Percentiles rank a stretch among this genome's conserved stretches.
Evolutionary conservation across 352 stramenopile species (phyloP).

Genomic region (Halophytophthora batemanensis): DNA sequence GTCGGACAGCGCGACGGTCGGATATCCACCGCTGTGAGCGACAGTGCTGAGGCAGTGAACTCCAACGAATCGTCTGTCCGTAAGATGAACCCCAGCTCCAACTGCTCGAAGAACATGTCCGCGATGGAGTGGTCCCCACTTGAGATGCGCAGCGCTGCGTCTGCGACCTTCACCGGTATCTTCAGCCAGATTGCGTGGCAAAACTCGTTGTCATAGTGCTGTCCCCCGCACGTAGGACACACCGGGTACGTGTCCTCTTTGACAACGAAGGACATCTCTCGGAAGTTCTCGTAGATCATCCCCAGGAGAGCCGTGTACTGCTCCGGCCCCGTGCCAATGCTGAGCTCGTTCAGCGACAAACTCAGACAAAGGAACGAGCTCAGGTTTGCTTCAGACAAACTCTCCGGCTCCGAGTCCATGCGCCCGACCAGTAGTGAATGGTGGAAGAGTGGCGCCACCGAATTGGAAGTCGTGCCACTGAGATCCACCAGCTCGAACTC

Average conservation of each 20-base stretch:
- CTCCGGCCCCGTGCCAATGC: constrained; percentile 47
- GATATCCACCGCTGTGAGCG: constrained; percentile 63
- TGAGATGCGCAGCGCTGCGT: constrained; percentile 72
- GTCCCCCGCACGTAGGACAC: constrained; percentile 55
- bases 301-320: constrained; percentile 74
- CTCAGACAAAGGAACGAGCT: constrained; percentile 70
- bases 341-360: constrained; percentile 78
- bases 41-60: constrained; percentile 52
- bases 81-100: constrained; percentile 74
- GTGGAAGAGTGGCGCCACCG: constrained; percentile 63
- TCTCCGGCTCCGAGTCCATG: constrained; percentile 76
- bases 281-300: constrained; percentile 88
- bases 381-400: constrained; percentile 46
- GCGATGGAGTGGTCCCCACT: constrained; percentile 52
- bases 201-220: constrained; percentile 57
- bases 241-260: constrained; percentile 79
- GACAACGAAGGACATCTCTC: constrained; percentile 69
- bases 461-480: constrained; percentile 60
- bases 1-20: constrained; percentile 44
- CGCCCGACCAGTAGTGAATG: constrained; percentile 73
- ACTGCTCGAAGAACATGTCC: constrained; percentile 79
- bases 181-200: constrained; percentile 81
- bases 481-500: constrained; percentile 86
- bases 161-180: constrained; percentile 70
- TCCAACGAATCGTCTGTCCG: constrained; percentile 83